These are phyloP conservation scores for Leccinum subrobustum DNA, from an alignment of 1,284 basidiomycete genomes.

Conservation along the genomic window DNA sequence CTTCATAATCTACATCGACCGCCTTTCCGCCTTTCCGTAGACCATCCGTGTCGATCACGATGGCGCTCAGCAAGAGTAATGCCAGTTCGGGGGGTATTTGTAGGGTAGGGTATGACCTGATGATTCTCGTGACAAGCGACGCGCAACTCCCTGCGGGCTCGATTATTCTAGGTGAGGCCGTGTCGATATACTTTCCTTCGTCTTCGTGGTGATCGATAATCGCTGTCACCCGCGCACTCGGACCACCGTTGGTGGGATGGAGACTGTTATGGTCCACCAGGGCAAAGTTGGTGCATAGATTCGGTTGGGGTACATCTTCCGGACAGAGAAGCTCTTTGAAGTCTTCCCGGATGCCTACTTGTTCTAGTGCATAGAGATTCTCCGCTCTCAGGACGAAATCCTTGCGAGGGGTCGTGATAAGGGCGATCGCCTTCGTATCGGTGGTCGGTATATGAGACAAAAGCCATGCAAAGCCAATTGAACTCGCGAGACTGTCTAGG, in stretches of 20 bases:
- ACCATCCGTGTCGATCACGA: conserved; percentile 82
- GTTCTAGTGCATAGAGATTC: conserved; percentile 73
- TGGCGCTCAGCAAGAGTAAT: conserved; percentile 75
- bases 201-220: conserved; percentile 96
- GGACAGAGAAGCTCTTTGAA: conserved; percentile 55
- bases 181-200: conserved; percentile 64
- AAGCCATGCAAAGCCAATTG: conserved; percentile 81
- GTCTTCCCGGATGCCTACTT: conserved; percentile 50
- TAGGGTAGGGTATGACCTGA: conserved; percentile 36
- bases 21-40: conserved; percentile 80
- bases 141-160: conserved; percentile 74
- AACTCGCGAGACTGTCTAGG: conserved; percentile 83
- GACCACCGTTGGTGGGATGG: conserved; percentile 48
- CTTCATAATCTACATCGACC: conserved; percentile 55
- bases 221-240: conserved; percentile 58
- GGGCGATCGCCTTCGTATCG: conserved; percentile 56
- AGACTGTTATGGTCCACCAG: conserved; percentile 91
- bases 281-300: conserved; percentile 61
- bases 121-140: conserved; percentile 68
- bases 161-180: conserved; percentile 69
- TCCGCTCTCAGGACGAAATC: conserved; percentile 85
- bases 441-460: conserved; percentile 33
- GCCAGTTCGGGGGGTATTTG: conserved; percentile 61
- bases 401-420: conserved; percentile 68
- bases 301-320: conserved; percentile 48